These are phyloP conservation scores for Xylaria sp. DNA, from an alignment of 2,329 filamentous ascomycete genomes.

Conservation along the genomic window DNA sequence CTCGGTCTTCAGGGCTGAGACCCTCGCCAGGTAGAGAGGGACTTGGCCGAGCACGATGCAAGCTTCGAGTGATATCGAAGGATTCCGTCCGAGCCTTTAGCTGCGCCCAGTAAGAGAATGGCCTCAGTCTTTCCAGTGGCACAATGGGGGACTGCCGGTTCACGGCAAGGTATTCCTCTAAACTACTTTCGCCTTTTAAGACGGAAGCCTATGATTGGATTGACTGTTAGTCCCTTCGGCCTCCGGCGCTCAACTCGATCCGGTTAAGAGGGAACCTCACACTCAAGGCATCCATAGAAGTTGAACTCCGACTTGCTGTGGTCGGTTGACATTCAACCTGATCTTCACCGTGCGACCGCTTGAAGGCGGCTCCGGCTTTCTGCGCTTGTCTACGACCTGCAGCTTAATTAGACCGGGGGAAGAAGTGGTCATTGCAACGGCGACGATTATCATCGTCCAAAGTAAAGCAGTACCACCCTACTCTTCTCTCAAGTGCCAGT, in stretches of 20 bases:
- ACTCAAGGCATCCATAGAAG: conserved; percentile 8
- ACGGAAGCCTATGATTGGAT: conserved; percentile 7
- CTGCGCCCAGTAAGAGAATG: conserved; percentile 43
- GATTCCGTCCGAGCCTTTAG: conserved; percentile 30
- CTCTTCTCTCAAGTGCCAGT: background rate
- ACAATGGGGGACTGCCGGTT: conserved; percentile 11
- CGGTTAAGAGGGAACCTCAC: background rate
- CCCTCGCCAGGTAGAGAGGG: conserved; percentile 27
- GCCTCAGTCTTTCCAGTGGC: conserved; percentile 33
- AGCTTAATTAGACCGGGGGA: background rate
- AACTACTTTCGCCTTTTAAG: conserved; percentile 4
- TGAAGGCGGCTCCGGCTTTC: background rate
- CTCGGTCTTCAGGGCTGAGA: conserved; percentile 1
- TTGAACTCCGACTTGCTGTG: background rate
- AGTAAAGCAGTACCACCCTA: background rate
- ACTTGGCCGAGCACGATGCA: background rate
- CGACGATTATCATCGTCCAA: background rate
- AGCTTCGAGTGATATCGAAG: conserved; percentile 2
- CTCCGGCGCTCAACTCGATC: background rate
- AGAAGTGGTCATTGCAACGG: background rate
- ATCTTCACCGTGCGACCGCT: background rate
- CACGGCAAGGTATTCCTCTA: conserved; percentile 19
- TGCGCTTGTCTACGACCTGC: conserved; percentile 33
- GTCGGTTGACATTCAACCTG: background rate
- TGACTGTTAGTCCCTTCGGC: conserved; percentile 1